Percentiles rank a stretch among this genome's conserved stretches.
Evolutionary conservation across 371 early-diverging fungal genomes (phyloP).

Genomic region (Mucor circinelloides): DNA sequence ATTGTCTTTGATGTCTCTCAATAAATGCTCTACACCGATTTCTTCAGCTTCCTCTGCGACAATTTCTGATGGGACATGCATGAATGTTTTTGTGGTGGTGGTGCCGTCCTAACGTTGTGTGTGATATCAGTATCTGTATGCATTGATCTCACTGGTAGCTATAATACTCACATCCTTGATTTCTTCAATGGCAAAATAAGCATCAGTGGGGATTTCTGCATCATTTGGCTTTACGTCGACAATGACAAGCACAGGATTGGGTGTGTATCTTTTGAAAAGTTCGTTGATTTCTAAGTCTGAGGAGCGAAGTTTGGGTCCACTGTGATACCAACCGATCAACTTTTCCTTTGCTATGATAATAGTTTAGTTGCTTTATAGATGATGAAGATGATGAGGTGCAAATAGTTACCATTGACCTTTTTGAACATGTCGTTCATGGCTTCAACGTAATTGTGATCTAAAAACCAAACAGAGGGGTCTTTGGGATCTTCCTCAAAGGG

Average conservation of each 20-base stretch:
- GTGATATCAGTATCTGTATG: neutral
- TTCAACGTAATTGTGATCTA: constrained; percentile 99
- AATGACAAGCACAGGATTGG: constrained; percentile 95
- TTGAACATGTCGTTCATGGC: constrained; percentile 99
- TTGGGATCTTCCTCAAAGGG: constrained; percentile 99
- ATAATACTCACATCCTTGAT: constrained; percentile 76
- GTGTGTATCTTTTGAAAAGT: constrained; percentile 92
- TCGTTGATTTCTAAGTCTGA: constrained; percentile 99
- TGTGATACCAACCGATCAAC: constrained; percentile 99
- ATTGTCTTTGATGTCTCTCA: constrained; percentile 98
- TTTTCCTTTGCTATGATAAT: constrained; percentile 85
- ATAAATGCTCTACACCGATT: constrained; percentile 99
- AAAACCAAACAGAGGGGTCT: constrained; percentile 97
- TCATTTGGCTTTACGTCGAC: constrained; percentile 94
- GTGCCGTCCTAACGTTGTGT: constrained; percentile 87
- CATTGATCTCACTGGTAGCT: neutral
- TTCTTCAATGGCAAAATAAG: constrained; percentile 94
- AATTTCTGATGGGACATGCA: constrained; percentile 94
- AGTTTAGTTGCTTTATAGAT: too few relatives aligned
- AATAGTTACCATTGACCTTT: constrained; percentile 94
- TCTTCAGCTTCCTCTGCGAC: constrained; percentile 99
- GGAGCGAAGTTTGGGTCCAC: constrained; percentile 96
- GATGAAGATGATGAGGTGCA: too few relatives aligned
- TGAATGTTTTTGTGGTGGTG: constrained; percentile 92
- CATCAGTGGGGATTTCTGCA: constrained; percentile 93